Evolutionary conservation across 805 yeast species (phyloP), one percentile per base, ranked within the genome.

Genomic region (Cyberlindnera veronae): DNA sequence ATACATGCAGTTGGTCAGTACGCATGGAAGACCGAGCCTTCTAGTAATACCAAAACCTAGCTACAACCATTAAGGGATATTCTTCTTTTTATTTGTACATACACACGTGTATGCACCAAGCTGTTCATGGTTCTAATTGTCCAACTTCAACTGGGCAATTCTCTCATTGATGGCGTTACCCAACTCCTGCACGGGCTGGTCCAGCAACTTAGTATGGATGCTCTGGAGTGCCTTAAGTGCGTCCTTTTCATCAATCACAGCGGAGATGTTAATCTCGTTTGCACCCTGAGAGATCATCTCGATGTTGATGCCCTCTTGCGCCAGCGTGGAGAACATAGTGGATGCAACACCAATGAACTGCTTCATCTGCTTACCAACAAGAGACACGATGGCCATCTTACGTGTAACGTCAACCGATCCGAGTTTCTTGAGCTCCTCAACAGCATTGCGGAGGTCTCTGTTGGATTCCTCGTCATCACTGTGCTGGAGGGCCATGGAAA

Each of bases 251-350:
- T 84, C 85, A 46, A 93, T 88, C 38, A 93, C 99, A 49, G 97
- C 95, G 24, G 95, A 85, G 38, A 93, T 93, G 62, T 93, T 93
- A 58, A 93, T 93, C 66, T 93, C 99, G 58, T 91, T 91, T 15
- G 98, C 96, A 55, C 99, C 99, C 72, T 93, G 99, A 42, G 89
- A 78, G 65, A 93, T 93, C 99, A 93, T 93, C 65, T 93, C 99
- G 53, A 93, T 88, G 66, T 93, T 93, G 59, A 93, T 84, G 33
- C 77, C 76, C 55, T 91, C 95, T 57, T 86, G 90, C 7, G 98
- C 97, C 51, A 93, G 70, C 2, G 95, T 87, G 53, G 89, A 81
- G 69, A 93, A 93, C 96, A 91, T 91, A 51, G 88, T 82, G 34
- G 97, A 96, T 0, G 99, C 99, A 60, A 88, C 90, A 58, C 99